phyloP scores from a whole-genome alignment of 257 asterid species.

The Plantago major region DNA sequence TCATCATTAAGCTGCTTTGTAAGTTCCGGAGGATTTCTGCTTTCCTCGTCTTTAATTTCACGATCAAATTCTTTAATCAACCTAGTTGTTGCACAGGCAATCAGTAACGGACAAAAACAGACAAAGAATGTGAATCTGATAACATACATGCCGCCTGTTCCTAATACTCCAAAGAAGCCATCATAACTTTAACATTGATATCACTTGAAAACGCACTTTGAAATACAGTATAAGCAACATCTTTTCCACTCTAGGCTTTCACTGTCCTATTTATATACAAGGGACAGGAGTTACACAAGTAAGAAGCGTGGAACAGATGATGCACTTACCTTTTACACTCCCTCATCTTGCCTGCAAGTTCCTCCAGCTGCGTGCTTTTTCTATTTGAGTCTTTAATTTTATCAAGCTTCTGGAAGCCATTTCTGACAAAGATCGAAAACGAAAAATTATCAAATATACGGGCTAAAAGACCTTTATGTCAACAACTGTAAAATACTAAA shows the following conservation, averaged over 20 bases:
- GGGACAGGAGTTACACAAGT: conserved; percentile 4
- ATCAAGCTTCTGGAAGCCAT: conserved; percentile 95
- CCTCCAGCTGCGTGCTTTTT: conserved; percentile 93
- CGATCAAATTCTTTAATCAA: conserved; percentile 93
- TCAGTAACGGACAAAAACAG: conserved; percentile 6
- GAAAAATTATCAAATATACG: not conserved
- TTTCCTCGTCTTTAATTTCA: conserved; percentile 92
- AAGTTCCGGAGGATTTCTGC: conserved; percentile 65
- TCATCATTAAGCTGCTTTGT: conserved; percentile 90
- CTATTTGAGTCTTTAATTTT: conserved; percentile 84
- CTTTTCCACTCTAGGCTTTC: conserved; percentile 5
- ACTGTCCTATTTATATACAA: not conserved
- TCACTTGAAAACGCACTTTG: conserved; percentile 11
- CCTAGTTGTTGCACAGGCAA: conserved; percentile 34
- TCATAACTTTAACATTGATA: conserved; percentile 2
- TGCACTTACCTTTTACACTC: conserved; percentile 76
- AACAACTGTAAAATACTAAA: not conserved
- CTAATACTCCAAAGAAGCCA: conserved; percentile 14
- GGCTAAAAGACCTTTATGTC: no score
- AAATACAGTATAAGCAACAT: conserved; percentile 17
- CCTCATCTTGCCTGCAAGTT: conserved; percentile 88
- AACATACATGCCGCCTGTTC: not conserved
- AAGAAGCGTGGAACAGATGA: conserved; percentile 15
- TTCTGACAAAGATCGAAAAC: conserved; percentile 35
- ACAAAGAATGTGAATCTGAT: not conserved